These are phyloP conservation scores for Cadophora sp. DNA, from an alignment of 2,329 filamentous ascomycete species.

Conservation along the genomic window DNA sequence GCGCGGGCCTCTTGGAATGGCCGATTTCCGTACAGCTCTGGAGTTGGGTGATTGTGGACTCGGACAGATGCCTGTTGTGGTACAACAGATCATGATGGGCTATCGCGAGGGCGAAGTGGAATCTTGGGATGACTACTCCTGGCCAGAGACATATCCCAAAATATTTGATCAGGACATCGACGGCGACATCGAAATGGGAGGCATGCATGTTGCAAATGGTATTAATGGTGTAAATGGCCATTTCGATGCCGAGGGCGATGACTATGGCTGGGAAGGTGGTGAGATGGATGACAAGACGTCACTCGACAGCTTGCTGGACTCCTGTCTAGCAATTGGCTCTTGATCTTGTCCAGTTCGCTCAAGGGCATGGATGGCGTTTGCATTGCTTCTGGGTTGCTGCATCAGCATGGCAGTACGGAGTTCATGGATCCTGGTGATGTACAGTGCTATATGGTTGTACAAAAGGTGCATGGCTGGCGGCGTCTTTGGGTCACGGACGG, in stretches of 20 bases:
- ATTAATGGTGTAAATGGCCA: conserved; percentile 60
- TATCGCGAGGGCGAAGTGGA: conserved; percentile 81
- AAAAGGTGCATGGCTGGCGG: conserved; percentile 32
- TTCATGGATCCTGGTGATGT: conserved; percentile 29
- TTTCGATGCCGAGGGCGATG: conserved; percentile 62
- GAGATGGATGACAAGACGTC: conserved; percentile 57
- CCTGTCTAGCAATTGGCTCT: conserved; percentile 44
- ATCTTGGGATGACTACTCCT: conserved; percentile 65
- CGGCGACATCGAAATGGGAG: conserved; percentile 46
- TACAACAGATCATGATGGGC: conserved; percentile 71
- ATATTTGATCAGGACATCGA: conserved; percentile 45
- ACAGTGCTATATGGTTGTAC: conserved; percentile 32
- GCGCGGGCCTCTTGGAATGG: conserved; percentile 75
- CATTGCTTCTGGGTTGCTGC: conserved; percentile 31
- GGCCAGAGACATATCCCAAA: conserved; percentile 43
- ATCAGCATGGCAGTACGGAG: conserved; percentile 32
- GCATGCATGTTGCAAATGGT: conserved; percentile 47
- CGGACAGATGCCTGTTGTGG: conserved; percentile 77
- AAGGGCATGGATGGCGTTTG: conserved; percentile 34
- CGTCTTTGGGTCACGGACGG: conserved; percentile 29
- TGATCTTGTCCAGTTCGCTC: conserved; percentile 18
- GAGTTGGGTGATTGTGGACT: conserved; percentile 79
- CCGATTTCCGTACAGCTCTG: conserved; percentile 78
- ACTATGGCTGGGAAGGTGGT: conserved; percentile 68
- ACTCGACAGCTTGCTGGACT: conserved; percentile 60